Evolutionary conservation across 345 rosid species (phyloP).

Genomic region (Populus alba): DNA sequence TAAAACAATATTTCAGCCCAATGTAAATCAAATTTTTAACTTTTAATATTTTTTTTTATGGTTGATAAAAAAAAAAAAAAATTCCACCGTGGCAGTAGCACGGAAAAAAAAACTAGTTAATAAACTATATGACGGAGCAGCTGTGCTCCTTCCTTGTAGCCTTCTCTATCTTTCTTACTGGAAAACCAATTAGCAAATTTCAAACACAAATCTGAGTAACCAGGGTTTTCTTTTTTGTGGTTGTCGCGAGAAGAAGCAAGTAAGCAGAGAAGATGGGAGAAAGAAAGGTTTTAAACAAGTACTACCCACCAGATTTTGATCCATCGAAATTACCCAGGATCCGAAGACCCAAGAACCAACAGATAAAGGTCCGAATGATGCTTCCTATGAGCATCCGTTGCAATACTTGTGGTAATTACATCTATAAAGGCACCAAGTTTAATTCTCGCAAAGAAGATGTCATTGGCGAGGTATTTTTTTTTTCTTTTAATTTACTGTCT

Average conservation of each 20-base stretch:
- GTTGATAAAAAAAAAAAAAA: no score
- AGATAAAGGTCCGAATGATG: constrained; percentile 95
- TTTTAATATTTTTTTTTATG: no score
- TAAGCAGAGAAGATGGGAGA: constrained; percentile 66
- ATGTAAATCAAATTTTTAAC: no score
- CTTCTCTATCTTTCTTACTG: no score
- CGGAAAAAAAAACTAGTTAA: no score
- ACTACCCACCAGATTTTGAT: constrained; percentile 94
- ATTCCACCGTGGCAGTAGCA: no score
- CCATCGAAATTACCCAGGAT: constrained; percentile 76
- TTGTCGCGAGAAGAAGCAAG: not conserved
- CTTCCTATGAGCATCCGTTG: constrained; percentile 98
- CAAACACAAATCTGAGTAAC: no score
- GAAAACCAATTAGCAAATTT: no score
- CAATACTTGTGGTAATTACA: constrained; percentile 81
- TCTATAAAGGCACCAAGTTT: constrained; percentile 89
- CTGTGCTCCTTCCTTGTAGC: no score
- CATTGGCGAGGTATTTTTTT: constrained; percentile 63
- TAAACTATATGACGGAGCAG: no score
- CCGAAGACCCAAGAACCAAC: constrained; percentile 77
- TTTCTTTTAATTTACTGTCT: not conserved
- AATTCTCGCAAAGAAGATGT: constrained; percentile 92
- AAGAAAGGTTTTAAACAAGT: constrained; percentile 83
- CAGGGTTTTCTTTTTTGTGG: no score
- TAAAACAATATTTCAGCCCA: no score